These are phyloP conservation scores for Iris pallida DNA, from an alignment of 116 monocot species.

Conservation along the genomic window DNA sequence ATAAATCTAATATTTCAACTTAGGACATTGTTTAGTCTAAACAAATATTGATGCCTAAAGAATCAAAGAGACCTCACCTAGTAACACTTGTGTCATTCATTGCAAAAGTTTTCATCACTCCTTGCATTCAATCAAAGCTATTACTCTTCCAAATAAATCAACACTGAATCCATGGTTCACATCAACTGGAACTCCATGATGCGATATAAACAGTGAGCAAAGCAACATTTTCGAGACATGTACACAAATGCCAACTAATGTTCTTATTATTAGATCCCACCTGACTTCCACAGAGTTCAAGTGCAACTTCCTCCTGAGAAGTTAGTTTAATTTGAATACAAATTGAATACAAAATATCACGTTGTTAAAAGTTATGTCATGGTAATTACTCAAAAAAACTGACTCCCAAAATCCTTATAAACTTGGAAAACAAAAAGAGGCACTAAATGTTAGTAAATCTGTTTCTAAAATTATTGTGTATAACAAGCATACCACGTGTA, in stretches of 20 bases:
- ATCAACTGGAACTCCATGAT: slow-evolving; percentile 73
- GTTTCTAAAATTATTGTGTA: too few relatives aligned
- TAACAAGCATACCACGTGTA: slow-evolving; percentile 51
- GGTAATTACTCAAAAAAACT: too few relatives aligned
- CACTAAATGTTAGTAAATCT: too few relatives aligned
- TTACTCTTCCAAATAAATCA: slow-evolving; percentile 98
- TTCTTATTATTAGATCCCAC: slow-evolving; percentile 20
- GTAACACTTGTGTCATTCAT: slow-evolving; percentile 96
- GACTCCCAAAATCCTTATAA: too few relatives aligned
- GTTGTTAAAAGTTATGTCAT: too few relatives aligned
- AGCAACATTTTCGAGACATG: background rate
- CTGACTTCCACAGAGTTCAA: slow-evolving; percentile 91
- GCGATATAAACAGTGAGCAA: slow-evolving; percentile 5
- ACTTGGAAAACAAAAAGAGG: too few relatives aligned
- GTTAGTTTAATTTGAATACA: slow-evolving; percentile 70
- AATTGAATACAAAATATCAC: too few relatives aligned
- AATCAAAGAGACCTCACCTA: slow-evolving; percentile 41
- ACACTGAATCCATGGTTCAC: slow-evolving; percentile 86
- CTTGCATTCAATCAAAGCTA: slow-evolving; percentile 96
- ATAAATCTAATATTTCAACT: too few relatives aligned
- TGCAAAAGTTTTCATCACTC: slow-evolving; percentile 96
- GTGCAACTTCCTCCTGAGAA: slow-evolving; percentile 91
- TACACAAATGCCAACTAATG: background rate
- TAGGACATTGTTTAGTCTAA: too few relatives aligned
- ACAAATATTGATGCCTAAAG: too few relatives aligned